A percentile compares a stretch with the other conserved stretches of the same genome.
phyloP scores from a whole-genome alignment of 108 stramenopile species.

The Skeletonema marinoi region DNA sequence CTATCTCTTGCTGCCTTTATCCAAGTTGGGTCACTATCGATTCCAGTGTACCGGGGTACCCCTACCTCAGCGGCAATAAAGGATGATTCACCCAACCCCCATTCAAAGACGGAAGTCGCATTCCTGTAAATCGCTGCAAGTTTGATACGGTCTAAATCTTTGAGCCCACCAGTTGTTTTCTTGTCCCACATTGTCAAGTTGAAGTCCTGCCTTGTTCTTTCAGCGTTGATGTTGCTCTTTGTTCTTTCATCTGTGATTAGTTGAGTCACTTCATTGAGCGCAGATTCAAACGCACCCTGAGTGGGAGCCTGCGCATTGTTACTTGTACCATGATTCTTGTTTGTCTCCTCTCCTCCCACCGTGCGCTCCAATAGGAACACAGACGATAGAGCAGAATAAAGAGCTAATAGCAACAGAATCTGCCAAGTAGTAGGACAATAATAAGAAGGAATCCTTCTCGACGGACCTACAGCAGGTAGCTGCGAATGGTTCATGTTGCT shows the following conservation, averaged over 20 bases:
- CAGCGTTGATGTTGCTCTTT: background rate
- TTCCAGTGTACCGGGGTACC: constrained; percentile 53
- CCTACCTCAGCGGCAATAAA: constrained; percentile 44
- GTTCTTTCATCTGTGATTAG: background rate
- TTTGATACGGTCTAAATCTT: constrained; percentile 43
- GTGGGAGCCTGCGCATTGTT: background rate
- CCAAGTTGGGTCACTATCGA: constrained; percentile 54
- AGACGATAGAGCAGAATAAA: no score
- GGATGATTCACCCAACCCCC: constrained; percentile 57
- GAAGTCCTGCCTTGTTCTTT: constrained; percentile 7
- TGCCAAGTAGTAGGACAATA: no score
- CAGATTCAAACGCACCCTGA: constrained; percentile 1
- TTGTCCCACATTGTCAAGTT: constrained; percentile 10
- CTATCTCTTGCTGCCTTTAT: constrained; percentile 23
- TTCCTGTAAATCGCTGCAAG: constrained; percentile 40
- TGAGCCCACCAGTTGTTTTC: constrained; percentile 39
- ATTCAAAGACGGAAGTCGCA: constrained; percentile 58
- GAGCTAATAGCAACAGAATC: no score
- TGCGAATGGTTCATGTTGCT: no score
- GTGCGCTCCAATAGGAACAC: no score
- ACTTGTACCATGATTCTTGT: background rate
- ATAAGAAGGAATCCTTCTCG: no score
- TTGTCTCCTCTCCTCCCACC: no score
- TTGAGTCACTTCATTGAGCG: background rate
- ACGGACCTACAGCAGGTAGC: no score